Percentiles rank a stretch among this genome's conserved stretches.
phyloP scores from a whole-genome alignment of 768 basidiomycete genomes.

The Pleurotus cornucopiae region DNA sequence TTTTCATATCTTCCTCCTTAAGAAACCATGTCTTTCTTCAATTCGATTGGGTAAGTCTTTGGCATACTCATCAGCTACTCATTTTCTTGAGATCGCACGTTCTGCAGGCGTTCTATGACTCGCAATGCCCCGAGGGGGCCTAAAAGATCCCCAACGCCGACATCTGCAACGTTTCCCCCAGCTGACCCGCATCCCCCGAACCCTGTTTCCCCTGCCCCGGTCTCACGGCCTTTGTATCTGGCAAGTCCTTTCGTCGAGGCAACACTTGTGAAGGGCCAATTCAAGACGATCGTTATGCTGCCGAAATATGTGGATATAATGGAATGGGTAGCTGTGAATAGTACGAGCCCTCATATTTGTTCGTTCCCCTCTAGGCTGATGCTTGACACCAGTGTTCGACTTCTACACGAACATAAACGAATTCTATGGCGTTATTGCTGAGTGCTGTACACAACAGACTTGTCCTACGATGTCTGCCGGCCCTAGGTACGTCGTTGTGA shows the following conservation, averaged over 20 bases:
- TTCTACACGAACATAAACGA: constrained; percentile 97
- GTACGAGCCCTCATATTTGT: constrained; percentile 41
- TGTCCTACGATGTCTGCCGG: constrained; percentile 96
- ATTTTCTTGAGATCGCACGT: constrained; percentile 6
- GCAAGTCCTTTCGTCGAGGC: constrained; percentile 97
- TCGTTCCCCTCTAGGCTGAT: background rate
- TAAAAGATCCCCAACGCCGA: constrained; percentile 74
- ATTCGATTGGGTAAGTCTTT: constrained; percentile 64
- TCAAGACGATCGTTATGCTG: constrained; percentile 94
- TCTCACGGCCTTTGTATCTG: constrained; percentile 73
- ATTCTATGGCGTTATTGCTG: constrained; percentile 93
- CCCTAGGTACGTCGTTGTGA: constrained; percentile 55
- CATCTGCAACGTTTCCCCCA: constrained; percentile 55
- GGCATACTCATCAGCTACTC: background rate
- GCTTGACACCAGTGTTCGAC: constrained; percentile 71
- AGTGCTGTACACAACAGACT: constrained; percentile 86
- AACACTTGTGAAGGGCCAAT: constrained; percentile 93
- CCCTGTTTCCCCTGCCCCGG: constrained; percentile 34
- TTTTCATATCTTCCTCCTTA: background rate
- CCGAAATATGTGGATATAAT: constrained; percentile 98
- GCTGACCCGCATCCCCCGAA: constrained; percentile 37
- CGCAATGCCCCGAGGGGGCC: constrained; percentile 57
- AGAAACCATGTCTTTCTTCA: constrained; percentile 73
- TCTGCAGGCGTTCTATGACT: constrained; percentile 66
- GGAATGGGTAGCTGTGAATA: constrained; percentile 85